Evolutionary conservation across 2,329 filamentous ascomycete species (phyloP), one percentile per base, ranked within the genome.

Genomic region (Alternaria consortialis): DNA sequence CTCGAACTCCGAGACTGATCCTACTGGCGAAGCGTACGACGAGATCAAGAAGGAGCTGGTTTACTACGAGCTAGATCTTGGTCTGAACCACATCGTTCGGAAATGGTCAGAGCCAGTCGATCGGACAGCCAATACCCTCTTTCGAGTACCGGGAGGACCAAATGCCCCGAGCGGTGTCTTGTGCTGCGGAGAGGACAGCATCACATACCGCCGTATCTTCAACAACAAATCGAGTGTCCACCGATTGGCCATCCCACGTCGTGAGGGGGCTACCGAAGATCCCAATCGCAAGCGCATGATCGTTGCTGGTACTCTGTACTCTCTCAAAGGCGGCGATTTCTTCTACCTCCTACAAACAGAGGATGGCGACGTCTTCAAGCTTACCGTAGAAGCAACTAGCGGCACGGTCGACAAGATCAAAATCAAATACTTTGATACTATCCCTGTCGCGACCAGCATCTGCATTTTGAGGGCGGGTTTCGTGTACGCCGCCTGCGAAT

Each of bases 381-480:
- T 98, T 51, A 97, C 91, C 0, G 89, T 99, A 62, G 93, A 97
- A 66, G 94, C 97, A 89, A 94, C 91, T 0, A 64, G 64, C 3
- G 63, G 64, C 34, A 58, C 47, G 0, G 94, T 98, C 2, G 87
- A 87, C 71, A 86, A 89, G 60, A 83, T 99, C 59, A 95, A 93
- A 78, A 92, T 99, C 80, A 97, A 97, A 78, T 99, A 98, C 79
- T 99, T 98, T 71, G 95, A 99, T 73, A 99, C 95, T 0, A 91
- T 97, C 4, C 94, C 96, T 0, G 85, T 97, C 37, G 93, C 94
- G 0, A 90, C 91, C 0, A 96, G 88, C 74, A 86, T 99, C 44
- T 93, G 93, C 77, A 97, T 99, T 68, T 80, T 99, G 68, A 97
- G 97, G 81, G 97, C 93, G 67, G 96, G 95, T 29, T 99, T 97